phyloP scores from a whole-genome alignment of 352 stramenopile genomes.

The Thalassiosira mediterranea region DNA sequence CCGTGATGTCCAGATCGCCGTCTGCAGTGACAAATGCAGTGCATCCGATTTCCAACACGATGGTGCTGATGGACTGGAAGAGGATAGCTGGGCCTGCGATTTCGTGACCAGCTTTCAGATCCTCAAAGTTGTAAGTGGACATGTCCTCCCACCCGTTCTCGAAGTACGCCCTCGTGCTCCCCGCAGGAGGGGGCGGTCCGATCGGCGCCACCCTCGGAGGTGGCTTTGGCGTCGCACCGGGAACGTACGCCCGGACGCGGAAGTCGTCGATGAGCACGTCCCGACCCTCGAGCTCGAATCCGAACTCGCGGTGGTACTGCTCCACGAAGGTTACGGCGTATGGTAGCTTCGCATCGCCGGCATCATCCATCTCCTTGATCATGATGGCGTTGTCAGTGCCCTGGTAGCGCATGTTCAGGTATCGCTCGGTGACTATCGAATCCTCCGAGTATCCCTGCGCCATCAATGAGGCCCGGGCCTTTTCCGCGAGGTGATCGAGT shows the following conservation, averaged over 20 bases:
- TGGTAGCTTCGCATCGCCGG: slow-evolving; percentile 53
- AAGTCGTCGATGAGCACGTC: slow-evolving; percentile 96
- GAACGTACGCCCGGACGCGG: slow-evolving; percentile 92
- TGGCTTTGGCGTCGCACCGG: slow-evolving; percentile 53
- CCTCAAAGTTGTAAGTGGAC: slow-evolving; percentile 93
- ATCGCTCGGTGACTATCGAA: slow-evolving; percentile 91
- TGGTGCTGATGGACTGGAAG: slow-evolving; percentile 97
- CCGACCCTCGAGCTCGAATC: slow-evolving; percentile 94
- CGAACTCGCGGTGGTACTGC: slow-evolving; percentile 97
- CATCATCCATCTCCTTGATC: slow-evolving; percentile 72
- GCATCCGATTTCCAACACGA: slow-evolving; percentile 97
- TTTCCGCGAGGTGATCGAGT: slow-evolving; percentile 80
- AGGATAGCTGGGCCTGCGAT: slow-evolving; percentile 95
- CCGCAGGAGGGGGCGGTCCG: slow-evolving; percentile 53
- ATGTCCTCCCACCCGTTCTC: slow-evolving; percentile 85
- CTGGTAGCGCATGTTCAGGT: slow-evolving; percentile 98
- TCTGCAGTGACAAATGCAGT: slow-evolving; percentile 90
- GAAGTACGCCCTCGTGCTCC: slow-evolving; percentile 84
- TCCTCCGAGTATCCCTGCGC: slow-evolving; percentile 85
- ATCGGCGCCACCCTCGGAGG: slow-evolving; percentile 44
- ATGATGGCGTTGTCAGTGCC: slow-evolving; percentile 98
- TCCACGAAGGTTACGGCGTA: slow-evolving; percentile 91
- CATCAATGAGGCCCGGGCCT: slow-evolving; percentile 87
- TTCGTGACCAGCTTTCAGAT: slow-evolving; percentile 84
- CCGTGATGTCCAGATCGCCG: slow-evolving; percentile 94